Evolutionary conservation across 2,329 filamentous ascomycete genomes (phyloP).

Genomic region (Xylaria sp.): DNA sequence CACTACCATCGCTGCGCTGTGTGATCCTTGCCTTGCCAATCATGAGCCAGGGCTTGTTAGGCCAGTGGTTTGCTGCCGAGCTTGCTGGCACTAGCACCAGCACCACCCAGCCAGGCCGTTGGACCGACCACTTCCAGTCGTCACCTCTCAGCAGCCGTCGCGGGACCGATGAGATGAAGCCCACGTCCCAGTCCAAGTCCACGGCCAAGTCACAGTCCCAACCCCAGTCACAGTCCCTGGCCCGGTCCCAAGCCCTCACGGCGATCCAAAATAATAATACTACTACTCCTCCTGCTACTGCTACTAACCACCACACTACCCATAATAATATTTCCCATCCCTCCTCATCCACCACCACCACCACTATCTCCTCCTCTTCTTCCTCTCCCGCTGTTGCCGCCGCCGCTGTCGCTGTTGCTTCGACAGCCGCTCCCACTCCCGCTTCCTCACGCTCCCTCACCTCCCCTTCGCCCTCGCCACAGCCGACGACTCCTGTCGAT

Average conservation of each 20-base stretch:
- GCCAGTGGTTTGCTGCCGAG: constrained; percentile 42
- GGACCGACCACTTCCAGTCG: constrained; percentile 33
- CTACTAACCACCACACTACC: constrained; percentile 30
- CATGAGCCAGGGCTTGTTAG: constrained; percentile 45
- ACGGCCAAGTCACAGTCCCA: constrained; percentile 16
- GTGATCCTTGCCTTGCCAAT: constrained; percentile 37
- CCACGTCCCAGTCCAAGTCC: constrained; percentile 27
- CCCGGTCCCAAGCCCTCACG: constrained; percentile 17
- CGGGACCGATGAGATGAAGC: constrained; percentile 34
- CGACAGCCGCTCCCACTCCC: constrained; percentile 49
- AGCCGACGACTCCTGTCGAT: constrained; percentile 58
- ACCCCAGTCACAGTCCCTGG: constrained; percentile 20
- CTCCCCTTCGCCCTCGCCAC: constrained; percentile 55
- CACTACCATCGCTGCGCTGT: constrained; percentile 29
- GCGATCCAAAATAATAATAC: constrained; percentile 37
- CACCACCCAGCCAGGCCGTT: constrained; percentile 36
- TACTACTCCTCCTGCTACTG: background rate
- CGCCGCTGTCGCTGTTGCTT: constrained; percentile 35
- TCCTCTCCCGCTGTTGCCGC: constrained; percentile 39
- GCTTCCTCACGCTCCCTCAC: constrained; percentile 55
- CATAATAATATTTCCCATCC: constrained; percentile 42
- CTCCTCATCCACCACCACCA: constrained; percentile 30
- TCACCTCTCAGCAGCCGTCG: constrained; percentile 36
- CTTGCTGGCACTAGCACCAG: constrained; percentile 42
- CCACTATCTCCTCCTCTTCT: constrained; percentile 34